Evolutionary conservation across 2,329 filamentous ascomycete genomes (phyloP).

Genomic region (Lasiodiplodia gonubiensis): DNA sequence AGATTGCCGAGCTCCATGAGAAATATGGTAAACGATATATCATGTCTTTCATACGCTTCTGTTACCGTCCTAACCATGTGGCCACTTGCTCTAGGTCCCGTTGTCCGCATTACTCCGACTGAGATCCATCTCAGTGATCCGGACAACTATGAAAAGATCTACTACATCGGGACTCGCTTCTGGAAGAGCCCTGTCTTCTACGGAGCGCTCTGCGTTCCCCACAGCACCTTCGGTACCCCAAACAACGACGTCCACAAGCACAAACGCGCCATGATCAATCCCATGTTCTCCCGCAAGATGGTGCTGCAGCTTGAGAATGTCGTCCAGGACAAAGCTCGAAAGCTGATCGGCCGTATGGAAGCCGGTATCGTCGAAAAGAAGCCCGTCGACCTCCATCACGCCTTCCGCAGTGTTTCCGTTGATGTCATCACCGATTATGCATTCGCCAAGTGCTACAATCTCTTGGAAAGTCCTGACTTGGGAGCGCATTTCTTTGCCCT

Average conservation of each 20-base stretch:
- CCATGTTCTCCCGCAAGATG: conserved; percentile 39
- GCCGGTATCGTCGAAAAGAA: conserved; percentile 26
- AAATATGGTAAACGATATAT: conserved; percentile 27
- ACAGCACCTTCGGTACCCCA: conserved; percentile 30
- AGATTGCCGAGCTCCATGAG: conserved; percentile 36
- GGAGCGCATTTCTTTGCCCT: conserved; percentile 38
- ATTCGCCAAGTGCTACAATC: conserved; percentile 39
- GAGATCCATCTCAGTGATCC: conserved; percentile 32
- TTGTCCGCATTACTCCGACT: conserved; percentile 32
- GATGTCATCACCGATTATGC: conserved; percentile 35
- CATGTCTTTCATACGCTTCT: neutral
- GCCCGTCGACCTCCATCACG: conserved; percentile 37
- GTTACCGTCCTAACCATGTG: neutral
- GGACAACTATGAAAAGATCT: conserved; percentile 32
- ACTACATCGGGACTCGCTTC: conserved; percentile 28
- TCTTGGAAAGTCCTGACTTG: conserved; percentile 37
- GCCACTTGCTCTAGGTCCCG: conserved; percentile 23
- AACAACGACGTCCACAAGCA: conserved; percentile 31
- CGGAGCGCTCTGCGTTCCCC: conserved; percentile 29
- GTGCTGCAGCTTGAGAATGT: conserved; percentile 35
- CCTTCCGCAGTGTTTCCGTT: conserved; percentile 37
- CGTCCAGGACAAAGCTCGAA: conserved; percentile 36
- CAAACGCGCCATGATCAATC: conserved; percentile 31
- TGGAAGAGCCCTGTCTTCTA: conserved; percentile 26
- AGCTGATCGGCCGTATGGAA: conserved; percentile 31